Evolutionary conservation across 1,284 basidiomycete genomes (phyloP), one percentile per base, ranked within the genome.

Genomic region (Fomitopsis betulina): DNA sequence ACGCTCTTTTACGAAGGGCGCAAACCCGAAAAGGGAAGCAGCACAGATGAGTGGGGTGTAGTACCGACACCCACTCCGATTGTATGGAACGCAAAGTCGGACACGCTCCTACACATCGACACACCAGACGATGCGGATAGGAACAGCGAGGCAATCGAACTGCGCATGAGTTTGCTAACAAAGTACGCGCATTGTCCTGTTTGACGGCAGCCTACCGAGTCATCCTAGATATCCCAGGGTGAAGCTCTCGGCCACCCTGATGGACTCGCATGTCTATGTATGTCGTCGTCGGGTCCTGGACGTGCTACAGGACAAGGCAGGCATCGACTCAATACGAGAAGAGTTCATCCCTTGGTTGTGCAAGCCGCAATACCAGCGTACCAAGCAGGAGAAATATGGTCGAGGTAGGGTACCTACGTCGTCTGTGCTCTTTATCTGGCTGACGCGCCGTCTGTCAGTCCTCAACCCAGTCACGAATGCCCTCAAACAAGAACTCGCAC

Each of bases 201-300:
- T 25, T 17, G 15, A 17, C 38, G 23, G n/a, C 15, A 55, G 54
- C 39, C 19, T 54, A 35, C 33, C 33, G 33, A 35, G 35, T 43
- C 40, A 45, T 19, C 51, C 58, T 66, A 93, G 92, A 59, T 91
- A 90, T 70, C 91, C 94, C 12, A 82, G 84, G 15, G 79, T 85
- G 19, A 85, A 80, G 42, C 75, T 97, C 30, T 87, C 91, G 1
- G 84, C 85, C 2, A 79, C 75, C 32, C 81, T 92, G 45, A 84
- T 89, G 64, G 94, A 97, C 66, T 90, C 93, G 1, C 94, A 97
- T 70, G 88, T 96, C 49, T 97, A 96, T 68, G 85, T 96, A 40
- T 94, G 92, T 73, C 83, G 85, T 63, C 82, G 84, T 59, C 79
- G 84, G 12, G 78, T 96, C 3, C 75, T 96, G n/a, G 87, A 93